A percentile compares a stretch with the other conserved stretches of the same genome.
phyloP scores from a whole-genome alignment of 108 stramenopile species.

The Conticribra weissflogii region DNA sequence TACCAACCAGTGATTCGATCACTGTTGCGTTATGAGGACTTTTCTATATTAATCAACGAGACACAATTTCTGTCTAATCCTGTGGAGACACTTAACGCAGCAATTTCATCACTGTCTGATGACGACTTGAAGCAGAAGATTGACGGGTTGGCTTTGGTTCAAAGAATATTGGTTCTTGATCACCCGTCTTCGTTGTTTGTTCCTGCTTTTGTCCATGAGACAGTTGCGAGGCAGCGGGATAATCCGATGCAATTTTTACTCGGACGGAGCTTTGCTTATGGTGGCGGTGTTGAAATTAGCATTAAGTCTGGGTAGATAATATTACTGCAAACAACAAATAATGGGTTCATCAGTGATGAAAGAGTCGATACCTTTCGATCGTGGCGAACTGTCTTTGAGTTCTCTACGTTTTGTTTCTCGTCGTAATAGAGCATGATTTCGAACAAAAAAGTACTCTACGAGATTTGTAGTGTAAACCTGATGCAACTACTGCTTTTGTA shows the following conservation, averaged over 20 bases:
- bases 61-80: slow-evolving; percentile 34
- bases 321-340: too few species aligned
- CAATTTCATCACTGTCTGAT: slow-evolving; percentile 6
- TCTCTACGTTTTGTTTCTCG: too few species aligned
- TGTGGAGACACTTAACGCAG: slow-evolving; percentile 4
- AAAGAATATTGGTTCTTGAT: slow-evolving; percentile 36
- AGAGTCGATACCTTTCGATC: too few species aligned
- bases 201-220: slow-evolving; percentile 47
- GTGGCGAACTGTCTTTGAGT: too few species aligned
- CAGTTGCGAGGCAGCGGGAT: slow-evolving; percentile 8
- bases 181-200: slow-evolving; percentile 43
- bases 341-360: too few species aligned
- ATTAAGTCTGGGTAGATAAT: too few species aligned
- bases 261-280: not conserved
- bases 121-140: slow-evolving; percentile 25
- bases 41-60: slow-evolving; percentile 33
- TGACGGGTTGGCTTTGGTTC: slow-evolving; percentile 23
- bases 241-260: not conserved
- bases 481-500: too few species aligned
- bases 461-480: too few species aligned
- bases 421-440: too few species aligned
- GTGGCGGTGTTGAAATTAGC: not conserved
- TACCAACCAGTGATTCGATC: slow-evolving; percentile 19
- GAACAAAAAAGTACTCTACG: too few species aligned
- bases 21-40: slow-evolving; percentile 32